Base-by-base conservation (phyloP, 331 rosid genomes). In the Ulmus americana region DNA sequence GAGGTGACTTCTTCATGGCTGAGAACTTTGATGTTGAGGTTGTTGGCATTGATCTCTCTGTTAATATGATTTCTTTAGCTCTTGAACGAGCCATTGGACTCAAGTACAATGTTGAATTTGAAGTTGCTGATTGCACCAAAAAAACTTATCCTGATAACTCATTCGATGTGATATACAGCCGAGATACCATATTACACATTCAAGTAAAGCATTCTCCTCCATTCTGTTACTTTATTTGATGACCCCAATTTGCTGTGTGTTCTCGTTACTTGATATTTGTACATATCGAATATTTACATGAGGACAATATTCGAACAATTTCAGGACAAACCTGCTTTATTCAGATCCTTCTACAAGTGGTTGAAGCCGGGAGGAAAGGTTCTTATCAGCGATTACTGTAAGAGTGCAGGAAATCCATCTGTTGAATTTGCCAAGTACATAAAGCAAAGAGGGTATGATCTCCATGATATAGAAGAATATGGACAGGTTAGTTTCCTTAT, bases 1-100 rank as follows among this genome's bases (percentile, higher is more conserved):
- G 96, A 56, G 95, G 94, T 38, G 98, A 88, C 71, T 88, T 92
- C 59, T 92, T 88, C 80, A 86, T 92, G 96, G 96, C 96, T 13
- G 81, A 74, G 67, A 85, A 84, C 39, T 92, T 80, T 63, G 89
- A 83, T 63, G 95, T 77, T 2, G 96, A 89, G 69, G 96, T 89
- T 44, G 85, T 89, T 38, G 96, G 95, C 42, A 81, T 92, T 47
- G 98, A 89, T 74, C 94, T 88, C 53, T 92, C 98, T 8, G 71
- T 92, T 48, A 92, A 92, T 68, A 89, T 92, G 98, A 83, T 92
- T 55, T 92, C 98, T 10, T 76, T 87, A 43, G 98, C 96, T 45
- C 82, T 92, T 6, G 98, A 92, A 63, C 84, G 82, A 3, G 84
- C 98, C 11, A 86, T 83, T 48, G 96, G 98, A 38, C 88, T 85